Base-by-base conservation (phyloP, 2,329 filamentous ascomycete genomes). In the Hypoxylon sp. region DNA sequence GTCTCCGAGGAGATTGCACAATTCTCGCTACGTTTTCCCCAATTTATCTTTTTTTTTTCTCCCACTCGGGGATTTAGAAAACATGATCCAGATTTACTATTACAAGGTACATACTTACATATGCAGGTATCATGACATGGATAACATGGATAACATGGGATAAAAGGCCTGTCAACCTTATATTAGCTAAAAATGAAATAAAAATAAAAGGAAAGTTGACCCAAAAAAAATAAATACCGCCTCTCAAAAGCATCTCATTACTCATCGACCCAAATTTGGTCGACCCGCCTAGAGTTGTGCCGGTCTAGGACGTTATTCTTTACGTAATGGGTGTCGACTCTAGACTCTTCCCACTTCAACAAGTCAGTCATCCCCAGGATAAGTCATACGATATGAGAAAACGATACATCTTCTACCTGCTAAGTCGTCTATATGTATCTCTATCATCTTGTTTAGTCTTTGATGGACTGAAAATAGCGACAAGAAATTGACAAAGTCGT, bases 301-400 rank as follows among this genome's bases (percentile, higher is more conserved):
- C 29, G 37, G 31, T 29, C 44, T 33, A 8, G 35, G 19, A 22
- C 35, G n/a, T 31, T 26, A n/a, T 24, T 29, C n/a, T 67, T 69
- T 71, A 67, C 63, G 65, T 68, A 71, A 71, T 64, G 59, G 42
- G 42, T n/a, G 35, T 19, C 26, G 48, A 52, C 65, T 62, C 67
- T 66, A 50, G 62, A 61, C 42, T 52, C 47, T 50, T 42, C 46
- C 31, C 17, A 63, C n/a, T 42, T 55, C 37, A 39, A n/a, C 22
- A 22, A 63, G 51, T 13, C 19, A n/a, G n/a, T 51, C 14, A 53
- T 42, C 35, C 22, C 42, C n/a, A 31, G 2, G 5, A 44, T 14
- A 61, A 55, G 60, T 63, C 68, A 57, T 67, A 71, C 65, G 65
- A 70, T 64, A 19, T 19, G 53, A 26, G 13, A 11, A 64, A 63